Percentiles rank a stretch among this genome's conserved stretches.
Evolutionary conservation across 2,329 filamentous ascomycete genomes (phyloP).

Genomic region (Claviceps lovelessii): DNA sequence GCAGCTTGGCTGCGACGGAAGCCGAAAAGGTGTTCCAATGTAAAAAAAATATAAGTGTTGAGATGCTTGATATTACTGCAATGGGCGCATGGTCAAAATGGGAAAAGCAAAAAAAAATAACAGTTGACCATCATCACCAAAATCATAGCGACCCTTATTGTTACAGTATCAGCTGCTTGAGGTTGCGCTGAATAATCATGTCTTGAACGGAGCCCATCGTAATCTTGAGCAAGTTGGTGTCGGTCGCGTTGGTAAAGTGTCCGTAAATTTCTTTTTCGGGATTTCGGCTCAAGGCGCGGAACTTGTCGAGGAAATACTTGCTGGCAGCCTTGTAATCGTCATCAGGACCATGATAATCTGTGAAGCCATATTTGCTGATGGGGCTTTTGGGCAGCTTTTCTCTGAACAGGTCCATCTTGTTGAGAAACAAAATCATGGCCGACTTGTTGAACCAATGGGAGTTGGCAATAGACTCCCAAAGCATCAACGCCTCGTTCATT

Average conservation of each 20-base stretch:
- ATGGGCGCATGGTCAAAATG: neutral
- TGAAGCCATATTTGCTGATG: conserved; percentile 60
- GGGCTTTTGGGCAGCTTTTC: conserved; percentile 58
- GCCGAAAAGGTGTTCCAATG: neutral
- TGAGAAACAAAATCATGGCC: conserved; percentile 69
- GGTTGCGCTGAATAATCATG: conserved; percentile 74
- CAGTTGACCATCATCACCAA: too few species aligned
- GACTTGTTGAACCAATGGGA: conserved; percentile 77
- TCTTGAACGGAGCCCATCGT: conserved; percentile 79
- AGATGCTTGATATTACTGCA: neutral
- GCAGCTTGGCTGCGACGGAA: neutral
- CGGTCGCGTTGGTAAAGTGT: conserved; percentile 48
- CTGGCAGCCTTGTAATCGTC: conserved; percentile 60
- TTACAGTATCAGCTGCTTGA: conserved; percentile 55
- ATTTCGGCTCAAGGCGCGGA: conserved; percentile 59
- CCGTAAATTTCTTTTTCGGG: conserved; percentile 50
- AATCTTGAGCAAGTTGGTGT: conserved; percentile 66
- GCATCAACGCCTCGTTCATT: conserved; percentile 82
- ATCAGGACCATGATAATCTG: conserved; percentile 59
- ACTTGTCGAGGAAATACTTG: conserved; percentile 73
- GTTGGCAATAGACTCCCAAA: conserved; percentile 75
- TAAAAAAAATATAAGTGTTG: neutral
- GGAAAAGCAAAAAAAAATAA: neutral
- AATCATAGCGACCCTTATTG: conserved; percentile 1
- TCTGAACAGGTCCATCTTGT: conserved; percentile 78